phyloP scores from a whole-genome alignment of 2,329 filamentous ascomycete genomes.

The Pyrenophora tritici-repentis region DNA sequence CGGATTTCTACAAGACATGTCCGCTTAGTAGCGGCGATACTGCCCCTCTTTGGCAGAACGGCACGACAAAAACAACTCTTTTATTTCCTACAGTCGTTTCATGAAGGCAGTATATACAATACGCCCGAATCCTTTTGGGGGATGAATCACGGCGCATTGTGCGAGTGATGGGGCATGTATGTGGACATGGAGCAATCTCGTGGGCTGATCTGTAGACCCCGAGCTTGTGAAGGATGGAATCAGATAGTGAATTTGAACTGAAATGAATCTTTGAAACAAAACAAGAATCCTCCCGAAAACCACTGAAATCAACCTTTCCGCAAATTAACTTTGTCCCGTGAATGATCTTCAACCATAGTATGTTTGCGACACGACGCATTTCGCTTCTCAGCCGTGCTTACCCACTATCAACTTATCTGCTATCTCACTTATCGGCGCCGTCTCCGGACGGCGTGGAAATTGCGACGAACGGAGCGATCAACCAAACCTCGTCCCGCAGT shows the following conservation, averaged over 20 bases:
- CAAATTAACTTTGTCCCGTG: not conserved
- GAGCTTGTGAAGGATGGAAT: conserved; percentile 11
- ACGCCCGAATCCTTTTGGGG: conserved; percentile 3
- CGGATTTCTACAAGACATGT: conserved; percentile 8
- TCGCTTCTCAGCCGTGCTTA: not conserved
- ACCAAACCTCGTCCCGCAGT: conserved; percentile 1
- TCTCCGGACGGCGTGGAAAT: not conserved
- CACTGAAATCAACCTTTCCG: conserved; percentile 6
- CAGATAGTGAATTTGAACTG: conserved; percentile 23
- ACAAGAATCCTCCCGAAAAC: conserved; percentile 17
- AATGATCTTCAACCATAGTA: not conserved
- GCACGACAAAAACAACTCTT: conserved; percentile 8
- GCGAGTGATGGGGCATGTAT: conserved; percentile 8
- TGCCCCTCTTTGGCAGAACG: conserved; percentile 6
- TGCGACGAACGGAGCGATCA: not conserved
- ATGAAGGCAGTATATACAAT: conserved; percentile 8
- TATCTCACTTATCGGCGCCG: not conserved
- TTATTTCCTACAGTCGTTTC: conserved; percentile 19
- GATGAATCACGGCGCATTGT: not conserved
- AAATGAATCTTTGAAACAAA: conserved; percentile 8
- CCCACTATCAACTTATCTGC: not conserved
- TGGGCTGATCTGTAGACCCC: conserved; percentile 9
- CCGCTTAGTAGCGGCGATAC: conserved; percentile 7
- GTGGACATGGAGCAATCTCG: conserved; percentile 15
- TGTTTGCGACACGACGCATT: conserved; percentile 3